Conservation (phyloP, 306 rosid genomes). For the Bauhinia variegata region DNA sequence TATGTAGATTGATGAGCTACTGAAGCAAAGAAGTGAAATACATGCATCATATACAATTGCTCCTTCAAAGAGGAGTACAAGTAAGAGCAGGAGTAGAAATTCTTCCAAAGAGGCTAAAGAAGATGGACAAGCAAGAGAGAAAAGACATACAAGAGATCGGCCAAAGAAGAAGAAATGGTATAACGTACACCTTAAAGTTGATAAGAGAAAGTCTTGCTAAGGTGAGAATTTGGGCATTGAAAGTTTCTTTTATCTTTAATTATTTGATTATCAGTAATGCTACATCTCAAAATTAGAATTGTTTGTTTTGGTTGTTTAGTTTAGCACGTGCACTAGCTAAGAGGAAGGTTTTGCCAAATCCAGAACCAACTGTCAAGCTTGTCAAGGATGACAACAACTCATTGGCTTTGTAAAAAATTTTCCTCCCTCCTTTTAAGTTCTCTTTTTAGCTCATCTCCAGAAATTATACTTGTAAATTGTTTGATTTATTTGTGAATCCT, state of each 20-base stretch:
- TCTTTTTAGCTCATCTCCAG: conserved; percentile 36
- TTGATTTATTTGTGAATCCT: conserved; percentile 53
- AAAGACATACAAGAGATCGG: conserved; percentile 69
- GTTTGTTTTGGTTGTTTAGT: conserved; percentile 20
- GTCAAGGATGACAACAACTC: conserved; percentile 55
- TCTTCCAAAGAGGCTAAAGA: conserved; percentile 72
- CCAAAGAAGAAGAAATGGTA: conserved; percentile 91
- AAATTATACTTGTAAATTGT: conserved; percentile 65
- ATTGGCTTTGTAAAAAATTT: conserved; percentile 63
- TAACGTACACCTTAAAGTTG: conserved; percentile 84
- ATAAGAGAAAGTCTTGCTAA: conserved; percentile 92
- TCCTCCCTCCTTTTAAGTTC: conserved; percentile 32
- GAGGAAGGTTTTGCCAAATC: conserved; percentile 41
- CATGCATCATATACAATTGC: conserved; percentile 75
- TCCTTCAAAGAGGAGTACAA: conserved; percentile 77
- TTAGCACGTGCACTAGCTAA: conserved; percentile 43
- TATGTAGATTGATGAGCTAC: conserved; percentile 84
- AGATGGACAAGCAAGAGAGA: conserved; percentile 72
- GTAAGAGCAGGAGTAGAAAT: conserved; percentile 69
- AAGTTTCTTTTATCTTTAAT: conserved; percentile 24
- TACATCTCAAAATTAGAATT: conserved; percentile 17
- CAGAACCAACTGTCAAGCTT: conserved; percentile 38
- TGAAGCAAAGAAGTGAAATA: conserved; percentile 87
- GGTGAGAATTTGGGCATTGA: conserved; percentile 44
- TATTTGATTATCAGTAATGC: conserved; percentile 5